Evolutionary conservation across 2,329 filamentous ascomycete species (phyloP).

Genomic region (Drechslerella coelobrocha): DNA sequence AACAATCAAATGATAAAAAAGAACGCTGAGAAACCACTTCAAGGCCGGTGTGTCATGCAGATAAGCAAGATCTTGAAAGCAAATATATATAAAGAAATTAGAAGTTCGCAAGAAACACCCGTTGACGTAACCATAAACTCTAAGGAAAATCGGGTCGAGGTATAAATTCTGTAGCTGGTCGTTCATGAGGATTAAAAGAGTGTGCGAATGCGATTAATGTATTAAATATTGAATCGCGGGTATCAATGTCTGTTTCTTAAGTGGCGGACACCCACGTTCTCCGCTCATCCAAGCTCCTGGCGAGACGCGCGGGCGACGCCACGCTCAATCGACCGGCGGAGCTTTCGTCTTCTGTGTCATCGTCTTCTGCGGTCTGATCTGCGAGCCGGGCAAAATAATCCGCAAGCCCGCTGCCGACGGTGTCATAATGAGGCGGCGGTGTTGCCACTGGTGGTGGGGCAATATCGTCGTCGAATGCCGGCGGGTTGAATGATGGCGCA

Average conservation of each 20-base stretch:
- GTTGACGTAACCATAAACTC: neutral
- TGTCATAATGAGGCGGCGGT: slow-evolving; percentile 83
- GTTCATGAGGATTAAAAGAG: neutral
- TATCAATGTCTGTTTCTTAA: slow-evolving; percentile 50
- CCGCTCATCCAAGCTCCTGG: slow-evolving; percentile 69
- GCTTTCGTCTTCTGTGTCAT: slow-evolving; percentile 61
- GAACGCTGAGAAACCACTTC: neutral
- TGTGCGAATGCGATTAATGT: neutral
- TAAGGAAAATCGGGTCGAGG: neutral
- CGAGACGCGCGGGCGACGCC: slow-evolving; percentile 40
- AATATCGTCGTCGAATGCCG: slow-evolving; percentile 81
- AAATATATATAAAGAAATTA: neutral
- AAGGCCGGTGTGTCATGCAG: too few relatives aligned
- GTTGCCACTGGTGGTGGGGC: slow-evolving; percentile 77
- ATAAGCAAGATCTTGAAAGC: neutral
- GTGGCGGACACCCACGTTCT: slow-evolving; percentile 64
- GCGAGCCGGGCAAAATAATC: slow-evolving; percentile 87
- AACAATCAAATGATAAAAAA: neutral
- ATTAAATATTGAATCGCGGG: neutral
- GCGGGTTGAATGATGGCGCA: slow-evolving; percentile 84
- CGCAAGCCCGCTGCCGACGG: slow-evolving; percentile 72
- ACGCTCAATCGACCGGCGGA: slow-evolving; percentile 66
- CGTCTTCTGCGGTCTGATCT: slow-evolving; percentile 60
- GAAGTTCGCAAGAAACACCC: neutral
- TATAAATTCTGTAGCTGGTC: neutral